Evolutionary conservation across 345 rosid genomes (phyloP), one percentile per base, ranked within the genome.

Genomic region (Citrus inodora): DNA sequence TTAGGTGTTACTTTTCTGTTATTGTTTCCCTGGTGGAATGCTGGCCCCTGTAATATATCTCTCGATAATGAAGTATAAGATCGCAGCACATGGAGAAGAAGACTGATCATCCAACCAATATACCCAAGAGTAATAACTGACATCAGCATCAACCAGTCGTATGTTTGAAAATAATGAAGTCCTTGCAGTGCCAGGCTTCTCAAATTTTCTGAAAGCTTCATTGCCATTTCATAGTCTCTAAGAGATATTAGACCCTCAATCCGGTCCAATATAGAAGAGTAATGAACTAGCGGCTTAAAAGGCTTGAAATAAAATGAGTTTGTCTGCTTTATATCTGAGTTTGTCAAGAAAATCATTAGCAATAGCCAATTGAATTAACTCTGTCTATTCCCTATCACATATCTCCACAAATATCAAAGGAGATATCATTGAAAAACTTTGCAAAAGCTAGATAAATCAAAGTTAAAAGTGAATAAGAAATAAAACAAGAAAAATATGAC

Each of bases 141-240:
- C 98, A 95, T 95, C 88, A 95, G 87, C 98, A 91, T 91, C 81
- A 93, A 83, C 98, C 97, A 95, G 79, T 95, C 98, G 78, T 95
- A 95, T 9, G 98, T 95, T 82, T 95, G 98, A 85, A 90, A 95
- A 88, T 93, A 95, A 70, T 93, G 97, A 76, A 95, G 92, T 40
- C 98, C 98, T 63, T 93, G 85, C 59, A 95, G 87, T 21, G 98
- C 92, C 90, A 90, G 86, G 85, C 88, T 85, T 90, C 95, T 95
- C 46, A 95, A 93, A 80, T 88, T 88, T 82, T 91, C 85, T 25
- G 92, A 85, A 71, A 80, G 86, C 85, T 80, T 88, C 95, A 88
- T 85, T 58, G 97, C 98, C 72, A 87, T 86, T 81, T 85, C 88
- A 79, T 87, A 91, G 80, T 86, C 87, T 82, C 83, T 77, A 16